Base-by-base conservation (phyloP, 306 rosid species). In the Alnus rubra region DNA sequence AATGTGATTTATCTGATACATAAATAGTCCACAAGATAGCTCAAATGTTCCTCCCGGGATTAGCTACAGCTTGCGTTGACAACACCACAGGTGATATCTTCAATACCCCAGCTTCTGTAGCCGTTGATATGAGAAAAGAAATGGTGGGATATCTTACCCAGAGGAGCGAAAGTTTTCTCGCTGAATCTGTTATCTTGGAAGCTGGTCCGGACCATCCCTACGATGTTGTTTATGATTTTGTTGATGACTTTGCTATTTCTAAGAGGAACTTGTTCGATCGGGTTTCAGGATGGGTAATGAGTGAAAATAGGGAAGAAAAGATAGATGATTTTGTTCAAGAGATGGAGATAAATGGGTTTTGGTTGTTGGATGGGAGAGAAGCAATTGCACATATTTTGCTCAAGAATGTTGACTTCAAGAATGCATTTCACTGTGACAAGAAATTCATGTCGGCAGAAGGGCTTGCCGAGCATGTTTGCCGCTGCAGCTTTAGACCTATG, bases 241-340 rank as follows among this genome's bases (percentile, higher is more conserved):
- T 92, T 70, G 98, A 94, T 52, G 97, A 92, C 76, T 94, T 89
- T 73, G 90, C 82, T 2, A 81, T 77, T 68, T 83, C 74, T 14
- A 92, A 90, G 88, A 87, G 90, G 77, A 94, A 89, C 88, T 76
- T 94, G 50, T 88, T 94, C 19, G 82, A 91, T 58, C 81, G 89
- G 56, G 94, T 94, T 69, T 92, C 97, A 0, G 97, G 92, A 52
- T 90, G 96, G 97, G 49, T 90, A 44, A 78, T 94, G 3, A 92
- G 93, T 47, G 98, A 94, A 19, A 92, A 80, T 79, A 85, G 97
- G 81, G 98, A 94, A 85, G 98, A 94, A 68, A 92, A 87, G 0
- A 94, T 94, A 28, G 98, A 92, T 60, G 98, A 94, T 84, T 87
- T 92, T 14, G 82, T 89, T 68, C 98, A 94, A 56, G 97, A 94